These are phyloP conservation scores for Sporormia fimetaria DNA, from an alignment of 495 filamentous ascomycete species.

Conservation along the genomic window DNA sequence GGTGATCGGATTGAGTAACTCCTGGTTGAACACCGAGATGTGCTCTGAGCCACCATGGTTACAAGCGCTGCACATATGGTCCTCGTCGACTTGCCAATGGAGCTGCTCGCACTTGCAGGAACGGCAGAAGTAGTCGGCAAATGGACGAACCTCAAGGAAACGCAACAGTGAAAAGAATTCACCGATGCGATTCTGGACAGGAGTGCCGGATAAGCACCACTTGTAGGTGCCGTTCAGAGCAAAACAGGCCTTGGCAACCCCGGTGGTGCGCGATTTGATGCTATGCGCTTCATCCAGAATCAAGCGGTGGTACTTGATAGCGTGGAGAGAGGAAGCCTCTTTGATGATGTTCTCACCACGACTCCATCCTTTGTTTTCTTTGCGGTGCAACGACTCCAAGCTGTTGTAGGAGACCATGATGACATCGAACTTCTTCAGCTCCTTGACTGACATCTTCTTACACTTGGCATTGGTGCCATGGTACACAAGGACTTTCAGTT, in stretches of 20 bases:
- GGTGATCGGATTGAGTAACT: conserved; percentile 69
- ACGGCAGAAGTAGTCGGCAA: conserved; percentile 88
- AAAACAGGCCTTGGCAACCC: conserved; percentile 88
- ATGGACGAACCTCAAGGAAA: conserved; percentile 77
- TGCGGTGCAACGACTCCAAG: conserved; percentile 80
- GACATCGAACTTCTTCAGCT: conserved; percentile 72
- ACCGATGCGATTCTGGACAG: conserved; percentile 90
- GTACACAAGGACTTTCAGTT: conserved; percentile 76
- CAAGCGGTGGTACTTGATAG: conserved; percentile 75
- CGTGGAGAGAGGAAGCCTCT: conserved; percentile 78
- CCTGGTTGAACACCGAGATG: conserved; percentile 91
- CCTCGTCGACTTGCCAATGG: conserved; percentile 67
- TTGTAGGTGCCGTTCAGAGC: conserved; percentile 76
- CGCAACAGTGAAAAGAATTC: conserved; percentile 93
- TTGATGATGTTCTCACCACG: conserved; percentile 63
- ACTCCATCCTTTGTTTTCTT: conserved; percentile 82
- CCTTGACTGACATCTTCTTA: conserved; percentile 59
- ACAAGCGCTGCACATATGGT: conserved; percentile 58
- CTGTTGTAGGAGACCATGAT: conserved; percentile 93
- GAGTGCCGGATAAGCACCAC: conserved; percentile 92
- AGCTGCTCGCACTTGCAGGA: conserved; percentile 64
- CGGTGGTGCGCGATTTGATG: conserved; percentile 82
- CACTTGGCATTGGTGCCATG: conserved; percentile 77
- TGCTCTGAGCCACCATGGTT: conserved; percentile 61
- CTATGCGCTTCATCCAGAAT: conserved; percentile 95